Base-by-base conservation (phyloP, 257 asterid genomes). In the Linderniella brevidens region DNA sequence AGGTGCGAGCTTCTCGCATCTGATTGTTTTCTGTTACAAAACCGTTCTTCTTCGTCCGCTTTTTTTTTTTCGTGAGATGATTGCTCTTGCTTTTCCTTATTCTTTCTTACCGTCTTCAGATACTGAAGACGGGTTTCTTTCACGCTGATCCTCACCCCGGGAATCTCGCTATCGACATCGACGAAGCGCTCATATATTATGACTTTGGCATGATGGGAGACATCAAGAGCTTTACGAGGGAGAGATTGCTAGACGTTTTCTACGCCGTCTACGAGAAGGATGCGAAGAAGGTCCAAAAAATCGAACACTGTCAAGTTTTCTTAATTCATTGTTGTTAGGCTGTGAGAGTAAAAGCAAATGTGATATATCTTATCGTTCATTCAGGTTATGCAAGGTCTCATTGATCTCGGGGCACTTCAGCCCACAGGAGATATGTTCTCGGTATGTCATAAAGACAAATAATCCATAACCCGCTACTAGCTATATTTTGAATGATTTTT, bases 141-240 rank as follows among this genome's bases (percentile, higher is more conserved):
- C 98, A 88, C 49, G 98, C 98, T 45, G 98, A 88, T 70, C 98
- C 98, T 47, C 98, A 88, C 61, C 97, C 97, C 17, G 97, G 97
- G 62, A 86, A 86, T 69, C 97, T 86, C 39, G 97, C 97, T 12
- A 69, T 88, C 55, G 98, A 88, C 55, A 82, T 64, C 32, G 98
- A 84, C 13, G 92, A 88, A 75, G 65, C 94, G 35, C 80, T 88
- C 53, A 88, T 88, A 64, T 88, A 88, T 58, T 88, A 88, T 17
- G 98, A 88, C 60, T 88, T 88, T 19, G 98, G 98, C 46, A 84
- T 88, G 98, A 88, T 88, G 98, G 98, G 98, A 51, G 98, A 84
- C 29, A 84, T 88, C 46, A 88, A 77, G 73, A 80, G 74, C 63
- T 88, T 88, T 69, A 88, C 95, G 5, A 64, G 88, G 57, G 86